phyloP scores from a whole-genome alignment of 2,329 filamentous ascomycete species.

The Fusarium neocosmosporiellum region DNA sequence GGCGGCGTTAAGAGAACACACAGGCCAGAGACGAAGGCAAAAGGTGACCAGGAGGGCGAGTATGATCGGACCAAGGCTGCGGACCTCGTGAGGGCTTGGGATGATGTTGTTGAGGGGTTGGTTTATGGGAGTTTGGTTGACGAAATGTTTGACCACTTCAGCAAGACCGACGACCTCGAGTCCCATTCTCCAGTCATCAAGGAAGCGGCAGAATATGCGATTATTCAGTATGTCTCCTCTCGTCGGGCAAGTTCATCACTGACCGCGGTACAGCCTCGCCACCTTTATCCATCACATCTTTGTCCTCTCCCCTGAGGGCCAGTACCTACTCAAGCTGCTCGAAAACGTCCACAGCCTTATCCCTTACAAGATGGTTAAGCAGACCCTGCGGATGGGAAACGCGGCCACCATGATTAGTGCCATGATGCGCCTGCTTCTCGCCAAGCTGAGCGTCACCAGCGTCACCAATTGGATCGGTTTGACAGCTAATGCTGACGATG shows the following conservation, averaged over 20 bases:
- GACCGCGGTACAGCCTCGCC: constrained; percentile 65
- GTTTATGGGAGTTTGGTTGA: constrained; percentile 77
- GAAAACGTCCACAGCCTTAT: constrained; percentile 77
- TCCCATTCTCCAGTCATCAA: constrained; percentile 71
- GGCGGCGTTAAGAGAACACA: constrained; percentile 59
- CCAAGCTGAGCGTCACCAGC: constrained; percentile 80
- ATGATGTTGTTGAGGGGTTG: constrained; percentile 72
- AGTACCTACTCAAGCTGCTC: constrained; percentile 76
- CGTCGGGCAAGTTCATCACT: constrained; percentile 10
- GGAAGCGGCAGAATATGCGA: constrained; percentile 72
- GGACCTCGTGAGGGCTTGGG: constrained; percentile 73
- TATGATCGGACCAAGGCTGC: constrained; percentile 71
- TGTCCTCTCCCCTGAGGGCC: constrained; percentile 79
- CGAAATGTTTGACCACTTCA: constrained; percentile 70
- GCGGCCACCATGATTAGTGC: constrained; percentile 84
- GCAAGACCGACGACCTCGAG: constrained; percentile 71
- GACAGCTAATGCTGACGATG: constrained; percentile 77
- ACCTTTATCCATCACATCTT: constrained; percentile 80
- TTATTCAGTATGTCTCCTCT: constrained; percentile 70
- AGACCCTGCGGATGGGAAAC: constrained; percentile 81
- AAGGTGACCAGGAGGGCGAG: constrained; percentile 31
- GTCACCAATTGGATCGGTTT: constrained; percentile 84
- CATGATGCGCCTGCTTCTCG: constrained; percentile 77
- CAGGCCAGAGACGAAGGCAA: constrained; percentile 1
- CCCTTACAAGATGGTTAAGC: constrained; percentile 77